phyloP scores from a whole-genome alignment of 768 basidiomycete species.

The Astraeus odoratus region DNA sequence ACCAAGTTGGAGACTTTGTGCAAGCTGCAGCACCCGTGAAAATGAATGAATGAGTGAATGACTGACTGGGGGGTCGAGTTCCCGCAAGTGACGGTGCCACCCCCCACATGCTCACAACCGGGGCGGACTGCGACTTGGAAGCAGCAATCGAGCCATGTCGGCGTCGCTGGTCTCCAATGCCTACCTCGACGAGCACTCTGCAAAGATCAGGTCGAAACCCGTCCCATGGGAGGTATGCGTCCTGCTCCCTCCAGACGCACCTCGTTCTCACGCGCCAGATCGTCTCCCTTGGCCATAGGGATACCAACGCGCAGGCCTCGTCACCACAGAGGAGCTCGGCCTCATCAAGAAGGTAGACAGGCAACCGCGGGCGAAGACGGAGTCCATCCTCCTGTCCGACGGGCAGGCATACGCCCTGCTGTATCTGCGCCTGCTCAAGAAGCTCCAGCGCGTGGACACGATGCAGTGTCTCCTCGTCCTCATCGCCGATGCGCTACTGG shows the following conservation, averaged over 20 bases:
- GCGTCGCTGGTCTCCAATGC: conserved; percentile 71
- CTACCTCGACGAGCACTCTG: conserved; percentile 81
- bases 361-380: conserved; percentile 64
- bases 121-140: not conserved
- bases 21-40: too few relatives aligned
- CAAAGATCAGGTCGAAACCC: conserved; percentile 83
- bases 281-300: conserved; percentile 46
- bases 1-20: too few relatives aligned
- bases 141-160: conserved; percentile 44
- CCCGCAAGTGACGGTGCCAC: not conserved
- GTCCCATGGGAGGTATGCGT: conserved; percentile 90
- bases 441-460: conserved; percentile 76
- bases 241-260: not conserved
- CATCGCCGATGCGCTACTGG: conserved; percentile 82
- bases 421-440: conserved; percentile 85
- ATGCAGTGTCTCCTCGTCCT: conserved; percentile 82
- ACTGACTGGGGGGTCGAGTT: conserved; percentile 2
- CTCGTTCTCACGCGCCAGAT: not conserved
- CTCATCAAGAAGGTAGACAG: conserved; percentile 89
- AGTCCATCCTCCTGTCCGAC: conserved; percentile 76
- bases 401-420: conserved; percentile 78
- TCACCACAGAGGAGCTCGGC: conserved; percentile 80
- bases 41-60: too few relatives aligned
- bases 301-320: conserved; percentile 88
- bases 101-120: not conserved